A percentile compares a stretch with the other conserved stretches of the same genome.
These are phyloP conservation scores for Ogataea minuta DNA, from an alignment of 805 yeast species.

Conservation along the genomic window DNA sequence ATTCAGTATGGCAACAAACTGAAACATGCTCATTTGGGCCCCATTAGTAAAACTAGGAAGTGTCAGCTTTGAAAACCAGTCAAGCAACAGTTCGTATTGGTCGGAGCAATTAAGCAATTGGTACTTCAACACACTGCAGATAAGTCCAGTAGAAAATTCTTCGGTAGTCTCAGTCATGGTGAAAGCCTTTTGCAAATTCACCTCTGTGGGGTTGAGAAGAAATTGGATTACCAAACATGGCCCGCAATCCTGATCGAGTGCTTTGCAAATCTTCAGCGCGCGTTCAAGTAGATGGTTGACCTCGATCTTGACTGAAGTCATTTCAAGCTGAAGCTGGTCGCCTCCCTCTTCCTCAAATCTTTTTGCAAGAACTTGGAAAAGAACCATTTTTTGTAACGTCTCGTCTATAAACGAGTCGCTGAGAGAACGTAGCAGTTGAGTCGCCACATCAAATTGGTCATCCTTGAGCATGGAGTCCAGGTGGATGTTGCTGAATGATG, in stretches of 20 bases:
- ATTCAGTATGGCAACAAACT: slow-evolving; percentile 27
- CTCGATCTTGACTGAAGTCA: slow-evolving; percentile 12
- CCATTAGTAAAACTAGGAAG: slow-evolving; percentile 27
- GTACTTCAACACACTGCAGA: slow-evolving; percentile 28
- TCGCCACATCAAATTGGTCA: slow-evolving; percentile 9
- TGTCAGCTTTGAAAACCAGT: slow-evolving; percentile 26
- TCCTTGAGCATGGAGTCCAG: slow-evolving; percentile 4
- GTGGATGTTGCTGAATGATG: slow-evolving; percentile 16
- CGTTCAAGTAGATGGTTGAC: slow-evolving; percentile 13
- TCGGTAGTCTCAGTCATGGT: slow-evolving; percentile 9
- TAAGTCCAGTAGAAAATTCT: slow-evolving; percentile 20
- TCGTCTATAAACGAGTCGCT: slow-evolving; percentile 12
- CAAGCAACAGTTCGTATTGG: slow-evolving; percentile 14
- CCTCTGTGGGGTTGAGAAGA: slow-evolving; percentile 21
- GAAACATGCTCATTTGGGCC: slow-evolving; percentile 25
- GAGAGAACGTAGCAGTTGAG: slow-evolving; percentile 14
- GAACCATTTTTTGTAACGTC: slow-evolving; percentile 20
- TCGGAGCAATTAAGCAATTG: slow-evolving; percentile 21
- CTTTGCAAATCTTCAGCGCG: neutral
- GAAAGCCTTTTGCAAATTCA: slow-evolving; percentile 19
- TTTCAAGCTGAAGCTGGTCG: slow-evolving; percentile 2
- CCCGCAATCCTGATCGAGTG: slow-evolving; percentile 1
- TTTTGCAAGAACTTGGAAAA: slow-evolving; percentile 15
- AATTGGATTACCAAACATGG: slow-evolving; percentile 20
- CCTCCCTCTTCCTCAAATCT: slow-evolving; percentile 6